These are phyloP conservation scores for Aspergillus fumigatiaffinis DNA, from an alignment of 2,329 filamentous ascomycete genomes.

Conservation along the genomic window DNA sequence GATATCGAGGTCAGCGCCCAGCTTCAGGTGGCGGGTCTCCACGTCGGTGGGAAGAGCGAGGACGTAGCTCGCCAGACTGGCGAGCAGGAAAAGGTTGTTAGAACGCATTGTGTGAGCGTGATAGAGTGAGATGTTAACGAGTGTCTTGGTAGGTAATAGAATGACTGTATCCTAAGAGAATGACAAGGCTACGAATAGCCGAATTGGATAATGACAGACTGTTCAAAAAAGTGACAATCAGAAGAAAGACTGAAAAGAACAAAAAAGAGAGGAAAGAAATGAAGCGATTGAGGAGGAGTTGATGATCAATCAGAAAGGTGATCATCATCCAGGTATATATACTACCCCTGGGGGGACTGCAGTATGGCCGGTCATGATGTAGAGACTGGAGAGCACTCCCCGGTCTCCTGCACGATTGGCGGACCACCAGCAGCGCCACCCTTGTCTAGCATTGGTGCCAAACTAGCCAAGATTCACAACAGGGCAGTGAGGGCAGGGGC, in stretches of 20 bases:
- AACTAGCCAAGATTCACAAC: background rate
- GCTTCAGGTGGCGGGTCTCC: conserved; percentile 21
- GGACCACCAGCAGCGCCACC: background rate
- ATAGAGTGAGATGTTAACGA: conserved; percentile 8
- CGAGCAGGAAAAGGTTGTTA: conserved; percentile 28
- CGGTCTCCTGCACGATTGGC: conserved; percentile 12
- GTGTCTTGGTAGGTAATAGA: conserved; percentile 11
- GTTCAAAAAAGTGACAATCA: conserved; percentile 17
- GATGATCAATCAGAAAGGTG: conserved; percentile 16
- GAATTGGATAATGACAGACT: conserved; percentile 32
- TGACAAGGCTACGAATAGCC: conserved; percentile 17
- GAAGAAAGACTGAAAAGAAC: conserved; percentile 19
- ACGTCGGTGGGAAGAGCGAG: conserved; percentile 30
- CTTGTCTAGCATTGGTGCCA: background rate
- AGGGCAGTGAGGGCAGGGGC: background rate
- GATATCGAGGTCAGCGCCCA: conserved; percentile 16
- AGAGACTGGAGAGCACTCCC: conserved; percentile 8
- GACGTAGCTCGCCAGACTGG: conserved; percentile 29
- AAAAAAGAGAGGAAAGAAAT: conserved; percentile 16
- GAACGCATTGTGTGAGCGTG: conserved; percentile 23
- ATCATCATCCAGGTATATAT: conserved; percentile 31
- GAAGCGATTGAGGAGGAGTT: conserved; percentile 23
- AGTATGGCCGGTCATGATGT: conserved; percentile 7
- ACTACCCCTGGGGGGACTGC: conserved; percentile 29
- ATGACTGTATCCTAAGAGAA: conserved; percentile 15